Percentiles rank a stretch among this genome's conserved stretches.
Evolutionary conservation across 2,329 filamentous ascomycete genomes (phyloP).

Genomic region (Orbilia ellipsospora): DNA sequence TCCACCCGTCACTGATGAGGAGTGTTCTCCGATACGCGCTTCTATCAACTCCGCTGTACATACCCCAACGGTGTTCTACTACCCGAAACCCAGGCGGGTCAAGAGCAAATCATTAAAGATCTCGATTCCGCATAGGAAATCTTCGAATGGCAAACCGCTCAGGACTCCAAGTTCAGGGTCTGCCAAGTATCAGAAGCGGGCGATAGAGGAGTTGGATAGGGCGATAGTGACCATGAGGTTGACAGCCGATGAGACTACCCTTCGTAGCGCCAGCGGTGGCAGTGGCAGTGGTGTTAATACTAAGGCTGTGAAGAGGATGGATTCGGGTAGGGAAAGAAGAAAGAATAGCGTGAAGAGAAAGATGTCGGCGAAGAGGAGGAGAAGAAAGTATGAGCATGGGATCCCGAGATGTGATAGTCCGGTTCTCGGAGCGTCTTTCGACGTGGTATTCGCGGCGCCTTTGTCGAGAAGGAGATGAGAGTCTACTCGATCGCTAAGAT

Average conservation of each 20-base stretch:
- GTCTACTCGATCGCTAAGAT: neutral
- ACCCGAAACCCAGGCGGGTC: constrained; percentile 39
- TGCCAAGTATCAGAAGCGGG: constrained; percentile 34
- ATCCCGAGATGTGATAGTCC: constrained; percentile 50
- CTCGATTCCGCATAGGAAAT: constrained; percentile 35
- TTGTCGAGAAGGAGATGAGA: constrained; percentile 1
- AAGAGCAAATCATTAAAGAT: constrained; percentile 51
- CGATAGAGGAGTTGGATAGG: constrained; percentile 42
- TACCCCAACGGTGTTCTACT: constrained; percentile 19
- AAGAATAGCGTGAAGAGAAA: constrained; percentile 42
- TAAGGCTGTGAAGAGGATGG: constrained; percentile 29
- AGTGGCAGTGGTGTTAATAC: neutral
- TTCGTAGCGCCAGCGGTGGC: constrained; percentile 10
- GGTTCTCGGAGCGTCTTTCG: constrained; percentile 32
- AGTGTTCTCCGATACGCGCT: constrained; percentile 29
- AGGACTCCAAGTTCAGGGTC: constrained; percentile 35
- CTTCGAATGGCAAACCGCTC: constrained; percentile 20
- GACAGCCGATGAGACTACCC: too few relatives aligned
- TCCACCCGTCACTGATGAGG: constrained; percentile 46
- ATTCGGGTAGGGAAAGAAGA: constrained; percentile 43
- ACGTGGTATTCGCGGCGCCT: constrained; percentile 34
- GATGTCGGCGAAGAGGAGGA: constrained; percentile 27
- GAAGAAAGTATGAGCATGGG: constrained; percentile 32
- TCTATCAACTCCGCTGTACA: neutral
- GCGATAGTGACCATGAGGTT: constrained; percentile 27